phyloP scores from a whole-genome alignment of 345 rosid genomes.

The Syzygium jambos region DNA sequence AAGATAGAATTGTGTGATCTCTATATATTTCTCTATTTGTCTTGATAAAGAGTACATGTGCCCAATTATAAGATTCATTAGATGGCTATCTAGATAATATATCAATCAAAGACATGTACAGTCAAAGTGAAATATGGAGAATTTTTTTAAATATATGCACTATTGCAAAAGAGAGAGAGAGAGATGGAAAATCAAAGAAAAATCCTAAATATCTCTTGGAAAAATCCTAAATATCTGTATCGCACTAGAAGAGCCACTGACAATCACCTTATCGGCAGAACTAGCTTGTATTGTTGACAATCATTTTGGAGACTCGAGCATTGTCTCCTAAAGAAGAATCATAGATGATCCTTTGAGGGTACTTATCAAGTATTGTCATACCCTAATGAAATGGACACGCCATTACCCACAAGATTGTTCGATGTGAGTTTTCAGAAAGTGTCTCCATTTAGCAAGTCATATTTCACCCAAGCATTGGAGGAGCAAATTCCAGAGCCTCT shows the following conservation, averaged over 20 bases:
- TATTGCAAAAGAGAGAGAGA: not conserved
- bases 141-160: no score
- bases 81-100: not conserved
- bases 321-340: not conserved
- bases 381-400: not conserved
- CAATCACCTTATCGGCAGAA: not conserved
- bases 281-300: not conserved
- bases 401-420: not conserved
- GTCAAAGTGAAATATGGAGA: accelerated
- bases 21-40: no score
- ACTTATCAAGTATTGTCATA: no score
- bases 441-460: not conserved
- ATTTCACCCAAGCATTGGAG: not conserved
- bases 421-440: not conserved
- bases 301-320: not conserved
- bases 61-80: no score
- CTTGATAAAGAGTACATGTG: accelerated
- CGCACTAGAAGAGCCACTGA: not conserved
- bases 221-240: not conserved
- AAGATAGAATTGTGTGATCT: not conserved
- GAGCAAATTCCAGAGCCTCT: not conserved
- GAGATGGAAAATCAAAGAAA: not conserved
- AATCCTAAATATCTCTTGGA: no score
- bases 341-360: not conserved
- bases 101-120: no score